Percentiles rank a stretch among this genome's conserved stretches.
Evolutionary conservation across 208 protist genomes (phyloP).

Genomic region (Wallacemonas sp.): DNA sequence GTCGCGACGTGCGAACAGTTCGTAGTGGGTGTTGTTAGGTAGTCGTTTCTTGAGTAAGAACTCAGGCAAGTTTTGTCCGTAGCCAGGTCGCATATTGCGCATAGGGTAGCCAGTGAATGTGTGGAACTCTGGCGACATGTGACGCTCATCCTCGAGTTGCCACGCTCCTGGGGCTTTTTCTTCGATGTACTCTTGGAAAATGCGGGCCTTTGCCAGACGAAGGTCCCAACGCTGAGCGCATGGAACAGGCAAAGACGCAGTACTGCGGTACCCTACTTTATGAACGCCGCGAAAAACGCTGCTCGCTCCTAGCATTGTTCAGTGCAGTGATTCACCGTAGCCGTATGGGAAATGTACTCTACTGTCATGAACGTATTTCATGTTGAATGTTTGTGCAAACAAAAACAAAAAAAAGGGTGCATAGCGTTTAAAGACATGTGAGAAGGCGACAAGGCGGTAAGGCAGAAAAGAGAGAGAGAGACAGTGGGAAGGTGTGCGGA

Average conservation of each 20-base stretch:
- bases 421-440: background rate
- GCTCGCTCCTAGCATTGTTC: conserved; percentile 4
- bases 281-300: conserved; percentile 53
- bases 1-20: conserved; percentile 85
- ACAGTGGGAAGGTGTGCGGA: background rate
- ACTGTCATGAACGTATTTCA: no score
- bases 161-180: conserved; percentile 83
- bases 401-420: no score
- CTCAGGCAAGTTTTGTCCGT: conserved; percentile 82
- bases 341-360: no score
- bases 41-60: conserved; percentile 89
- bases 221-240: conserved; percentile 90
- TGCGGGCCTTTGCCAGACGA: conserved; percentile 74
- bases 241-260: conserved; percentile 67
- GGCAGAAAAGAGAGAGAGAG: background rate
- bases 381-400: no score
- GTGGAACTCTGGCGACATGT: conserved; percentile 89
- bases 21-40: conserved; percentile 91
- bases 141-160: conserved; percentile 90
- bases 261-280: conserved; percentile 70
- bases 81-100: conserved; percentile 85
- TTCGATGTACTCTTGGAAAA: conserved; percentile 92
- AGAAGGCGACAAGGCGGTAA: background rate
- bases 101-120: conserved; percentile 90
- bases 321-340: no score